Evolutionary conservation across 2,329 filamentous ascomycete species (phyloP).

Genomic region (Fusarium robinianum): DNA sequence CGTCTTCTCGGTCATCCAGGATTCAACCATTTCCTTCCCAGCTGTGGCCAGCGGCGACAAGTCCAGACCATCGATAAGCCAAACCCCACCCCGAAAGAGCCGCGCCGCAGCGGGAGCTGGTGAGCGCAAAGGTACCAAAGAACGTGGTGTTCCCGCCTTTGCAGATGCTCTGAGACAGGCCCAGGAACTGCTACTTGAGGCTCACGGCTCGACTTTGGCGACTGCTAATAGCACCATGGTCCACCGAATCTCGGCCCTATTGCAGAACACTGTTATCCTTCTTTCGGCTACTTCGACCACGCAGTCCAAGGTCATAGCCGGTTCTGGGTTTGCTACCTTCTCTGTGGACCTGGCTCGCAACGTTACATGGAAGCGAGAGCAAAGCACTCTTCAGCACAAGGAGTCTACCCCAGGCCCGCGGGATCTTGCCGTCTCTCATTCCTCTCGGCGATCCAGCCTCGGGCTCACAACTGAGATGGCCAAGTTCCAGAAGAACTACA

Average conservation of each 20-base stretch:
- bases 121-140: slow-evolving; percentile 39
- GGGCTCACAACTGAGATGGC: slow-evolving; percentile 57
- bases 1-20: slow-evolving; percentile 86
- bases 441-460: slow-evolving; percentile 49
- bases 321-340: slow-evolving; percentile 63
- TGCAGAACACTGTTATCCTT: slow-evolving; percentile 68
- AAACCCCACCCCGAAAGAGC: slow-evolving; percentile 44
- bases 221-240: slow-evolving; percentile 62
- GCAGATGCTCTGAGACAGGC: slow-evolving; percentile 65
- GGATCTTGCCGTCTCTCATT: slow-evolving; percentile 3
- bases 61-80: slow-evolving; percentile 40
- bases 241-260: slow-evolving; percentile 64
- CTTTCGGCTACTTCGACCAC: slow-evolving; percentile 63
- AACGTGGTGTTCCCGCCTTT: slow-evolving; percentile 48
- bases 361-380: slow-evolving; percentile 68
- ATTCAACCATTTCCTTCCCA: slow-evolving; percentile 89
- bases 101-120: slow-evolving; percentile 26
- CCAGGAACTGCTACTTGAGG: slow-evolving; percentile 66
- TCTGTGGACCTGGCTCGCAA: slow-evolving; percentile 72
- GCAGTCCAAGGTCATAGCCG: slow-evolving; percentile 50
- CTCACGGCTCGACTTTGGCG: slow-evolving; percentile 61
- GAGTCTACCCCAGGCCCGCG: slow-evolving; percentile 10
- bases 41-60: slow-evolving; percentile 60
- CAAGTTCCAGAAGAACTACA: slow-evolving; percentile 76
- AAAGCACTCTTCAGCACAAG: slow-evolving; percentile 56